A percentile compares a stretch with the other conserved stretches of the same genome.
phyloP scores from a whole-genome alignment of 371 early-diverging fungal genomes.

The Chytridium lagenaria region DNA sequence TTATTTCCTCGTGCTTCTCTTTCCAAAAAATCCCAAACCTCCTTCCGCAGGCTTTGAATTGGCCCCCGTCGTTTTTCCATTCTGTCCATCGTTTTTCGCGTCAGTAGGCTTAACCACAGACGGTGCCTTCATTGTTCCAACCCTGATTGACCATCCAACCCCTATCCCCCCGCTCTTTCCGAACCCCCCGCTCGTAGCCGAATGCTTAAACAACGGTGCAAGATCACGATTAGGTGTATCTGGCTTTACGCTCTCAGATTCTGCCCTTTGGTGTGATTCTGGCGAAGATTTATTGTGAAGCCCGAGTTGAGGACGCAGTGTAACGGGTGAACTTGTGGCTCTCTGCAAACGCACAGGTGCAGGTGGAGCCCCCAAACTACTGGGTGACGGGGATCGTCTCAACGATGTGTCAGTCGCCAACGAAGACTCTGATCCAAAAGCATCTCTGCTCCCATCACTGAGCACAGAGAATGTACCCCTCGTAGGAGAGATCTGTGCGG shows the following conservation, averaged over 20 bases:
- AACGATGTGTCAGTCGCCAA: too few species aligned
- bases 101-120: neutral
- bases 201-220: neutral
- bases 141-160: neutral
- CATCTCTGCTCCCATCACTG: neutral
- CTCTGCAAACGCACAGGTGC: neutral
- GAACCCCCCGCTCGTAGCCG: neutral
- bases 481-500: neutral
- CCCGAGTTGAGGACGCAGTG: neutral
- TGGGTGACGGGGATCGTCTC: neutral
- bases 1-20: neutral
- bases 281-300: neutral
- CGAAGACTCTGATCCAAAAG: too few species aligned
- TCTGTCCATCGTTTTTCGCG: neutral
- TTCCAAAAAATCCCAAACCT: neutral
- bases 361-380: conserved; percentile 2
- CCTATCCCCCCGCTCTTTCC: neutral
- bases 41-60: too few species aligned
- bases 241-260: neutral
- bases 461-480: neutral
- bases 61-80: too few species aligned
- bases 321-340: neutral
- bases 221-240: neutral
- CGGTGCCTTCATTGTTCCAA: neutral
- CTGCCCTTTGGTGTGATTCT: neutral